Evolutionary conservation across 73 alveolate genomes (phyloP).

Genomic region (Blepharisma stoltei): DNA sequence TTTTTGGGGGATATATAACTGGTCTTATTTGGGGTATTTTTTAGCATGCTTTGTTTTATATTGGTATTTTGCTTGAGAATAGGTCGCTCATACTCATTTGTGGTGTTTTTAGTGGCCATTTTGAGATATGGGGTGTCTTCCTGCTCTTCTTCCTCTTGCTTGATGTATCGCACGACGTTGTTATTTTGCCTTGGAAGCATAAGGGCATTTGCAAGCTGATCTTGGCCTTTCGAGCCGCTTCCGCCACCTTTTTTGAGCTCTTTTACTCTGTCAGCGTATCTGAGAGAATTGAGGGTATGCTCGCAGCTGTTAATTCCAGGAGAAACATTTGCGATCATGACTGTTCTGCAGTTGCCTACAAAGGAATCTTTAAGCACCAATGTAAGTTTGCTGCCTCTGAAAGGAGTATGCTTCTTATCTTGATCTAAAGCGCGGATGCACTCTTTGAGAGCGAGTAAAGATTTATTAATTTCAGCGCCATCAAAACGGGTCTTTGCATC

Average conservation of each 20-base stretch:
- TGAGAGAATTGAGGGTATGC: constrained; percentile 97
- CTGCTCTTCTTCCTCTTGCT: constrained; percentile 14
- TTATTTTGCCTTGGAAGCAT: constrained; percentile 30
- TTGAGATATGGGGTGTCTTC: constrained; percentile 10
- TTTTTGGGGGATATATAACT: not conserved
- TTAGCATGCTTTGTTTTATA: not conserved
- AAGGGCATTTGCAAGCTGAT: constrained; percentile 28
- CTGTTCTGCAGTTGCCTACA: constrained; percentile 98
- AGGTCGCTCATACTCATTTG: not conserved
- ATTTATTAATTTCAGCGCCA: constrained; percentile 99
- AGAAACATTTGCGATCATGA: constrained; percentile 98
- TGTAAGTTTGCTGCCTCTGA: constrained; percentile 98
- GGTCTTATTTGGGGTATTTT: not conserved
- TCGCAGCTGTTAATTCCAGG: constrained; percentile 95
- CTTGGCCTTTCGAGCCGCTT: constrained; percentile 16
- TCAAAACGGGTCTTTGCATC: constrained; percentile 95
- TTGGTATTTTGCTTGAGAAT: constrained; percentile 7
- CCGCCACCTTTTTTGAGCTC: constrained; percentile 90
- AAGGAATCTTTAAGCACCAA: constrained; percentile 98
- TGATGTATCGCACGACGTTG: not conserved
- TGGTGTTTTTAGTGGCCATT: not conserved
- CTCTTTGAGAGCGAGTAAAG: constrained; percentile 97
- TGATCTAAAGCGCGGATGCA: constrained; percentile 99
- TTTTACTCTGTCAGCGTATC: constrained; percentile 99
- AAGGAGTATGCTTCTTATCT: constrained; percentile 98